Evolutionary conservation across 805 yeast species (phyloP).

Genomic region (Monosporozyma aerobia): DNA sequence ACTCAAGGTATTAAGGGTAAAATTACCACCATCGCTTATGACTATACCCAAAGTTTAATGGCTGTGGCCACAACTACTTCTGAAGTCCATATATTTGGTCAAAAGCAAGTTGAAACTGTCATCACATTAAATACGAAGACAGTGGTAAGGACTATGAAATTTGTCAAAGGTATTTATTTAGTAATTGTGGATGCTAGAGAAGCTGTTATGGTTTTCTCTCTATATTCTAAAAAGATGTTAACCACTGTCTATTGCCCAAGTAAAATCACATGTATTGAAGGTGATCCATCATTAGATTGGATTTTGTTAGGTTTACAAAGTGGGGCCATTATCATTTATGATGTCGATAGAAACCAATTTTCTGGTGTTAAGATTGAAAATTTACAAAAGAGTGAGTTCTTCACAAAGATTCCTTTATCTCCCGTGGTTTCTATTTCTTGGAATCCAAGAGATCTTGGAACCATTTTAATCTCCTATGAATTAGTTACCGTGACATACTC

Average conservation of each 20-base stretch:
- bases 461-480: constrained; percentile 63
- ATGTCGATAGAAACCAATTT: constrained; percentile 65
- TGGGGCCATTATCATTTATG: constrained; percentile 65
- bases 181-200: constrained; percentile 59
- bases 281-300: constrained; percentile 89
- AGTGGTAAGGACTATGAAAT: constrained; percentile 46
- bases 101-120: constrained; percentile 63
- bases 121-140: constrained; percentile 43
- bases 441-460: constrained; percentile 86
- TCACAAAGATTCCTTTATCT: constrained; percentile 50
- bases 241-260: constrained; percentile 56
- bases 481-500: constrained; percentile 64
- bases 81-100: constrained; percentile 76
- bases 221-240: constrained; percentile 53
- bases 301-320: constrained; percentile 67
- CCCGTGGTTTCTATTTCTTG: constrained; percentile 61
- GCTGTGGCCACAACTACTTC: constrained; percentile 70
- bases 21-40: constrained; percentile 62
- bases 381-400: constrained; percentile 49
- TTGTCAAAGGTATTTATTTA: constrained; percentile 75
- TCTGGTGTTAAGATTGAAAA: constrained; percentile 63
- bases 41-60: constrained; percentile 78
- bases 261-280: constrained; percentile 54
- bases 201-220: constrained; percentile 58
- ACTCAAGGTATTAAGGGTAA: constrained; percentile 57